Evolutionary conservation across 768 basidiomycete species (phyloP).

Genomic region (Amanita pallidorosea): DNA sequence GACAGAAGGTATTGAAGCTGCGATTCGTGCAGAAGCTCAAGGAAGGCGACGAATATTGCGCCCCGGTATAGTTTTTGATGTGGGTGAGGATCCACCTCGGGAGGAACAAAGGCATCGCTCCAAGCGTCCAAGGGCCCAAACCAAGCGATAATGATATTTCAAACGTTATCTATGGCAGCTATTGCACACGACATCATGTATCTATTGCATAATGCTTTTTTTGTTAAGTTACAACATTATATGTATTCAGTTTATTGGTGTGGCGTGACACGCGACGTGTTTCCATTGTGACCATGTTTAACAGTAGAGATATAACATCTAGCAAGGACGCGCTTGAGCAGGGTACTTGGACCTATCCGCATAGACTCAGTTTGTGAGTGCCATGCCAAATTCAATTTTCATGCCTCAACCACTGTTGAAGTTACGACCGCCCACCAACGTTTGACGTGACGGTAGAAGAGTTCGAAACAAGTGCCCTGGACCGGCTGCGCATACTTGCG

Average conservation of each 20-base stretch:
- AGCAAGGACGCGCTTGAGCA: conserved; percentile 18
- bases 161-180: neutral
- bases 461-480: conserved; percentile 85
- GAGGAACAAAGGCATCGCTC: conserved; percentile 24
- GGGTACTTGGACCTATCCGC: conserved; percentile 39
- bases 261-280: neutral
- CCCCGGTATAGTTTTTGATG: conserved; percentile 59
- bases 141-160: neutral
- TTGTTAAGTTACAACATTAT: neutral
- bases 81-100: conserved; percentile 37
- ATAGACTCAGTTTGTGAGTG: conserved; percentile 72
- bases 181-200: neutral
- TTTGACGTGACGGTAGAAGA: conserved; percentile 91
- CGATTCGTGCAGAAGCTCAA: conserved; percentile 25
- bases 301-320: conserved; percentile 18
- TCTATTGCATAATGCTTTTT: conserved; percentile 1
- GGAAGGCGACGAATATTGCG: conserved; percentile 32
- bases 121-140: conserved; percentile 9
- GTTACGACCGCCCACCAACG: conserved; percentile 79
- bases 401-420: conserved; percentile 16
- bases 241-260: neutral
- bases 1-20: conserved; percentile 43
- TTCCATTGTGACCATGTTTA: conserved; percentile 20
- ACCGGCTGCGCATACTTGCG: conserved; percentile 77
- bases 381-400: neutral